Conservation (phyloP, 2,329 filamentous ascomycete genomes). For the Trichoderma cornu-damae region DNA sequence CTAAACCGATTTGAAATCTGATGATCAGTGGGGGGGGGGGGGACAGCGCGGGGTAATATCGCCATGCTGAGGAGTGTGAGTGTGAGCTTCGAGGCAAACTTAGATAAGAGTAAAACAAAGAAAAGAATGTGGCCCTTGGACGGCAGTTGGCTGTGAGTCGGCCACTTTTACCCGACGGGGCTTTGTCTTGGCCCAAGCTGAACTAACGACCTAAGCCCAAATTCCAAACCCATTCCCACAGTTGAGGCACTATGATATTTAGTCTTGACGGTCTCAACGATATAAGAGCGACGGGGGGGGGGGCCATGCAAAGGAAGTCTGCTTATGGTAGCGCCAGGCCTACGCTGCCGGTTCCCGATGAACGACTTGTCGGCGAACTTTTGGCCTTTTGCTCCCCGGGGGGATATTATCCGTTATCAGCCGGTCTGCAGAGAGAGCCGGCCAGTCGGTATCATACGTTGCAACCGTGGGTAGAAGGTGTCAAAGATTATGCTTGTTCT, state of each 20-base stretch:
- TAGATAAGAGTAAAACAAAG: constrained; percentile 1
- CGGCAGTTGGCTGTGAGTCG: not conserved
- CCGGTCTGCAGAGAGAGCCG: not conserved
- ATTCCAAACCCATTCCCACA: not conserved
- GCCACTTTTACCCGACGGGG: constrained; percentile 13
- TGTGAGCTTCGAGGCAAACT: not conserved
- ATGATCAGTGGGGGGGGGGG: constrained; percentile 13
- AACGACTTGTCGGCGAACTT: constrained; percentile 11
- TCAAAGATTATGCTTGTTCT: too few species aligned
- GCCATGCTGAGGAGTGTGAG: not conserved
- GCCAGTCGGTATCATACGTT: not conserved
- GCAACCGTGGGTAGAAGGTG: not conserved
- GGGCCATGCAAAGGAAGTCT: not conserved
- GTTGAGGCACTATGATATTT: too few species aligned
- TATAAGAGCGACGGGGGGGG: too few species aligned
- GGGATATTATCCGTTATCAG: not conserved
- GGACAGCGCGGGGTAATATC: constrained; percentile 8
- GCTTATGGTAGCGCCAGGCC: not conserved
- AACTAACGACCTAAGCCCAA: not conserved
- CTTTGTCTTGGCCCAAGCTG: not conserved
- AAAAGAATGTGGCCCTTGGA: not conserved
- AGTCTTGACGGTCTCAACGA: too few species aligned
- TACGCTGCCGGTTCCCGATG: constrained; percentile 3
- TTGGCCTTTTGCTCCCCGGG: too few species aligned
- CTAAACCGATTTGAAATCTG: not conserved